Base-by-base conservation (phyloP, 176 grass and related monocot species). In the Guadua angustifolia region DNA sequence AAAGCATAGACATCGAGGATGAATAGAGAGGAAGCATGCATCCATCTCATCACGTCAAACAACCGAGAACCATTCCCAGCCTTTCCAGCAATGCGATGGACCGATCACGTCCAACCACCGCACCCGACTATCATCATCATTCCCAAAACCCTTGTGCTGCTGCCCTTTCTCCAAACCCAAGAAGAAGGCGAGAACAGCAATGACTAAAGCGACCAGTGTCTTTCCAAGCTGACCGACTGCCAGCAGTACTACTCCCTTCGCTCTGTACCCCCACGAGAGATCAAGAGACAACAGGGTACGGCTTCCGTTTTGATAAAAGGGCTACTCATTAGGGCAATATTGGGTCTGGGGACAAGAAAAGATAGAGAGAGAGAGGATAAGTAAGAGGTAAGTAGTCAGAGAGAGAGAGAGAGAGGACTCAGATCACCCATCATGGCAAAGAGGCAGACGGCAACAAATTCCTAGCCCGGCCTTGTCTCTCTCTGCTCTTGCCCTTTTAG, bases 271-370 rank as follows among this genome's bases (percentile, higher is more conserved):
- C 10, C 66, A 63, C 55, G 78, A 66, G 83, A 51, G 79, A 71
- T 55, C 55, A 82, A 66, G 83, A 50, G 84, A 71, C 83, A 58
- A 56, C 61, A 75, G 71, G 77, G 69, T 36, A 75, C 60, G 82
- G 69, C 52, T 60, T 74, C 67, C 73, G 50, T 32, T 79, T 69
- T 0, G 75, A 39, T 75, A 74, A 80, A 84, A 84, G 82, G 87
- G 84, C 81, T 33, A 7, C 25, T 85, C 74, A 5, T 65, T 45
- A 70, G 25, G 36, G 5, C 6, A 75, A 58, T 10, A 1, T 58
- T n/a, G 55, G 21, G 55, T 40, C 49, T 21, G 61, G 47, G 36
- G 0, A 52, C 50, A 52, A 79, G 67, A 79, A 72, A n/a, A n/a
- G n/a, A n/a, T n/a, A n/a, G n/a, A 79, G 56, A 18, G 17, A 21